Percentiles rank a stretch among this genome's conserved stretches.
Conservation (phyloP, 2,329 filamentous ascomycete genomes). For the Nannizzia gypsea region DNA sequence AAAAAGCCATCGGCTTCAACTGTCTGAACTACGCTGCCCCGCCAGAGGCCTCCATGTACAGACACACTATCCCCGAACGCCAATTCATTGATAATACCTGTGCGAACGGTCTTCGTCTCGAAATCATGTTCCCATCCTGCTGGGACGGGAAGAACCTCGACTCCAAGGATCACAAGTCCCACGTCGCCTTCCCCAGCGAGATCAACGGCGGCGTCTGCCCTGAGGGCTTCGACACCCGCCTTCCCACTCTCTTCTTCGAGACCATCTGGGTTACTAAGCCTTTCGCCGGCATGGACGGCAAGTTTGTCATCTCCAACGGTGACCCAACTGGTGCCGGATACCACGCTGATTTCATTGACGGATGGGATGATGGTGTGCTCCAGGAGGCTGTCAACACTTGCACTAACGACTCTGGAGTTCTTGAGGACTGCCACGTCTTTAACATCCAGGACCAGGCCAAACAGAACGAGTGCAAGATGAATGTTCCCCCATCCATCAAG, state of each 20-base stretch:
- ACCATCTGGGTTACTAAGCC: constrained; percentile 66
- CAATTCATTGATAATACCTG: constrained; percentile 69
- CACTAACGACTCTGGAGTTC: constrained; percentile 56
- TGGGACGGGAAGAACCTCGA: constrained; percentile 62
- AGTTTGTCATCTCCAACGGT: constrained; percentile 67
- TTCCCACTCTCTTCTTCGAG: constrained; percentile 72
- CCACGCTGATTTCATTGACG: constrained; percentile 68
- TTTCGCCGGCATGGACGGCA: constrained; percentile 51
- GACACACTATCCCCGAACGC: constrained; percentile 73
- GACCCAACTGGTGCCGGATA: constrained; percentile 66
- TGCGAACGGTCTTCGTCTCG: constrained; percentile 65
- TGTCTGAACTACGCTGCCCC: constrained; percentile 65
- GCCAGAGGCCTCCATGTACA: constrained; percentile 63
- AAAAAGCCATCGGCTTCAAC: constrained; percentile 88
- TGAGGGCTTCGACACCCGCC: constrained; percentile 50
- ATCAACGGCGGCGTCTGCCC: constrained; percentile 71
- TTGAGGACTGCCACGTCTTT: constrained; percentile 67
- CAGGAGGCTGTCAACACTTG: constrained; percentile 63
- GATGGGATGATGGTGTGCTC: constrained; percentile 60
- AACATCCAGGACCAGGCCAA: constrained; percentile 49
- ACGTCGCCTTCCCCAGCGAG: constrained; percentile 67
- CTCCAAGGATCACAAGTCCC: constrained; percentile 43
- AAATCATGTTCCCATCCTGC: constrained; percentile 81
- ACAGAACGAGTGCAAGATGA: constrained; percentile 50
- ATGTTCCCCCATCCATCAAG: constrained; percentile 40